Base-by-base conservation (phyloP, 352 stramenopile species). In the Blastocystis sp. region DNA sequence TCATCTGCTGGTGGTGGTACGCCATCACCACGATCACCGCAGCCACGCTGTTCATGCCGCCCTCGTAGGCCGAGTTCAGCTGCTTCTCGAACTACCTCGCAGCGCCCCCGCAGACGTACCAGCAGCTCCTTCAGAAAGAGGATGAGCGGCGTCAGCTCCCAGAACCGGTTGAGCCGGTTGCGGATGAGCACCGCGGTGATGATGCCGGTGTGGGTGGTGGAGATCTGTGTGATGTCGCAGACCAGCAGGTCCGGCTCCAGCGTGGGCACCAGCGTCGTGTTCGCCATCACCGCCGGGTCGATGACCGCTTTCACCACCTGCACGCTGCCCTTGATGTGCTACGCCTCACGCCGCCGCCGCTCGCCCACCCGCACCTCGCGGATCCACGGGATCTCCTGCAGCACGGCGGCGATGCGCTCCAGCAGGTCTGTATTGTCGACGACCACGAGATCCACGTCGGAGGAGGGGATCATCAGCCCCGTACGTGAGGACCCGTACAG, bases 151-250 rank as follows among this genome's bases (percentile, higher is more conserved):
- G 42, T 81, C 0, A 81, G 53, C 32, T 81, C 69, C 69, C 69
- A 81, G 32, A 40, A 81, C 18, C 69, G 42, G 34, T 81, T 81
- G 24, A 81, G 53, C 1, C 56, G 54, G 36, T 81, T 81, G 27
- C 56, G 36, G 46, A 81, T 81, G 34, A 51, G 27, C 8, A 81
- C 69, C 11, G 69, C 69, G 1, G 46, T 81, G 0, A 29, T 81
- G 21, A 81, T 81, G 1, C 69, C 69, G 4, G 69, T 81, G 53
- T 81, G 69, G 1, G 69, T 64, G 34, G 69, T 81, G 32, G 69
- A 81, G 51, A 81, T 81, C 53, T 81, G 69, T 36, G 69, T 81
- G 69, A 81, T 81, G 36, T 81, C 69, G 34, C 16, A 63, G 11
- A 81, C 69, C 27, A 81, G 51, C 27, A 65, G n/a, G 40, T 81